phyloP scores from a whole-genome alignment of 345 rosid genomes.

The Salix arbutifolia region DNA sequence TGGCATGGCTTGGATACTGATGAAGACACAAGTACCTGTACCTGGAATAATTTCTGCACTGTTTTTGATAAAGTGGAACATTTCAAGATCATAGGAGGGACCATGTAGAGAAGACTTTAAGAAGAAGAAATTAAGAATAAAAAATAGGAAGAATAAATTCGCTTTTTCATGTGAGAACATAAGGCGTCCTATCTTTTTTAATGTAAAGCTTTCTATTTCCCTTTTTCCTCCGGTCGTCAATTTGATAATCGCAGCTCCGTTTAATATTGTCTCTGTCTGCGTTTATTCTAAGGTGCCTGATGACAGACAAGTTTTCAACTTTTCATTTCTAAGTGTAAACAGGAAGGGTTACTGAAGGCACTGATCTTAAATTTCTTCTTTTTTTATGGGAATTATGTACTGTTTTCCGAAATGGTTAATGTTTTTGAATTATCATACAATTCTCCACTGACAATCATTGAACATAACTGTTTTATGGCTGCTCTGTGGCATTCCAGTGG shows the following conservation, averaged over 20 bases:
- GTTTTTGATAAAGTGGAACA: conserved; percentile 8
- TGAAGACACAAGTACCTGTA: too few species aligned
- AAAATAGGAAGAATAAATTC: conserved; percentile 16
- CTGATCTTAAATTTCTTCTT: not conserved
- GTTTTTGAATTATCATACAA: not conserved
- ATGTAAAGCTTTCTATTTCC: not conserved
- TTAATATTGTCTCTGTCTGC: not conserved
- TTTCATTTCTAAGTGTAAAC: too few species aligned
- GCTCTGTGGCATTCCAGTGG: too few species aligned
- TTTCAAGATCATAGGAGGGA: conserved; percentile 18
- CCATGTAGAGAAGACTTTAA: not conserved
- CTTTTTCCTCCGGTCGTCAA: not conserved
- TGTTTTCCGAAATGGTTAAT: not conserved
- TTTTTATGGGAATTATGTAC: not conserved
- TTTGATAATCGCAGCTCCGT: not conserved
- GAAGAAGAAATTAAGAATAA: conserved; percentile 9
- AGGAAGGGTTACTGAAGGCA: not conserved
- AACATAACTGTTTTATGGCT: too few species aligned
- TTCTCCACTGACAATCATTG: too few species aligned
- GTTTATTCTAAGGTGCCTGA: too few species aligned
- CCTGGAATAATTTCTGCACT: not conserved
- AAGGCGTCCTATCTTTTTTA: not conserved
- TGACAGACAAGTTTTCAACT: too few species aligned
- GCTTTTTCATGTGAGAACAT: not conserved
- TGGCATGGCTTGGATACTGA: not conserved